Conservation (phyloP, 257 asterid genomes). For the Solanum chiquidenum region DNA sequence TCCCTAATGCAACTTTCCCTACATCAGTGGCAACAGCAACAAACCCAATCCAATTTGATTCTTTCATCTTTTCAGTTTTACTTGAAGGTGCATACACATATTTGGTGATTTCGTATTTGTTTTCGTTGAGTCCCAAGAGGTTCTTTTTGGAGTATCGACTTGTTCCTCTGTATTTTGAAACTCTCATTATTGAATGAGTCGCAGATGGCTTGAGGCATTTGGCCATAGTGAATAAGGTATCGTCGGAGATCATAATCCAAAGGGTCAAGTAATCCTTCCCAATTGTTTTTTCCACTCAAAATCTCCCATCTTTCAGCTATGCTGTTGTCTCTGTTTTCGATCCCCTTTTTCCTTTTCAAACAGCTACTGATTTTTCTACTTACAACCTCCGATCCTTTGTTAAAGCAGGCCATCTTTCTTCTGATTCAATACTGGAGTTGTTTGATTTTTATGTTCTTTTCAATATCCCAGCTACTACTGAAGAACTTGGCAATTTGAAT, state of each 20-base stretch:
- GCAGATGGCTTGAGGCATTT: conserved; percentile 41
- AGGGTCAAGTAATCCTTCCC: conserved; percentile 36
- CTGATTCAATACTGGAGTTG: not conserved
- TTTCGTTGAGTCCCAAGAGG: conserved; percentile 26
- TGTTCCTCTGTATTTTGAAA: conserved; percentile 15
- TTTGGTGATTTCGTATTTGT: not conserved
- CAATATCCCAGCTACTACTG: no score
- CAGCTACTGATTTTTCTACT: not conserved
- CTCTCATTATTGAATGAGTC: conserved; percentile 31
- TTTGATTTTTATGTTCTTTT: no score
- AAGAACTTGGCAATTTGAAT: no score
- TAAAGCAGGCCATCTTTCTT: not conserved
- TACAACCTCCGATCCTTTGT: not conserved
- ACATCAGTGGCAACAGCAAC: no score
- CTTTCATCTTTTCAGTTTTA: no score
- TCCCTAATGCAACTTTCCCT: no score
- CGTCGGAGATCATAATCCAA: conserved; percentile 37
- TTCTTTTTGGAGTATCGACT: conserved; percentile 11
- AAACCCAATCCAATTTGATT: no score
- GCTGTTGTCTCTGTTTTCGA: not conserved
- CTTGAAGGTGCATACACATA: no score
- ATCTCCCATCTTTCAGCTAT: conserved; percentile 39
- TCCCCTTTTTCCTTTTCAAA: not conserved
- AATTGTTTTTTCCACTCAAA: conserved; percentile 34
- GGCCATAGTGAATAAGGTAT: conserved; percentile 36